Base-by-base conservation (phyloP, 2,329 filamentous ascomycete genomes). In the Aspergillaceae sp. region DNA sequence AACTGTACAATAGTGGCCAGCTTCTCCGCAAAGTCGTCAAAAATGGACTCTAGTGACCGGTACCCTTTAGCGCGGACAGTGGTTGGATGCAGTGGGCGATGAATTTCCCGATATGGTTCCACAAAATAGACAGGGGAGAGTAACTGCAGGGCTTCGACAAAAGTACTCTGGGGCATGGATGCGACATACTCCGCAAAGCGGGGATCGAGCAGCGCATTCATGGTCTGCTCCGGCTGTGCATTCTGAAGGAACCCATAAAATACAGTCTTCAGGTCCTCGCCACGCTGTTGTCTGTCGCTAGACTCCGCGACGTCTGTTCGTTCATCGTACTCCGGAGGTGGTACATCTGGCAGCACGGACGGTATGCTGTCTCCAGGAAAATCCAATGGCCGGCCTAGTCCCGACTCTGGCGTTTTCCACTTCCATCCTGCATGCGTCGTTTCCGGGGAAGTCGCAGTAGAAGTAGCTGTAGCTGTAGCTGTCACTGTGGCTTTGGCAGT, bases 141-240 rank as follows among this genome's bases (percentile, higher is more conserved):
- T 4, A 74, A 71, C 32, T 75, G 74, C 29, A 90, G 61, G 7
- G 85, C 74, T 51, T 84, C 80, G 1, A 80, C 78, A 56, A 88
- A 82, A 1, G 74, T 74, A 1, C 74, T 68, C 1, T 71, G 62
- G 0, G 82, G 73, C 26, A 88, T 60, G 4, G 54, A 56, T 44
- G 59, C 55, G 42, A 68, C 52, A 19, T 63, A 42, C 7, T 52
- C 44, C 11, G 51, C 51, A 50, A 60, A 66, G 38, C 55, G 54
- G 43, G 61, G 59, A 40, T 67, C 55, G 7, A 55, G 52, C 48
- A 72, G 49, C 5, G 60, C 61, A 36, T 61, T 49, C 51, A 72
- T 62, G 26, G 72, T 58, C 44, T 63, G 65, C 40, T 70, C 64
- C 2, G 70, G 69, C 44, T 72, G 65, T 28, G 58, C 62, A 47